Conservation (phyloP, 208 protist genomes). For the Crithidia acanthocephali region DNA sequence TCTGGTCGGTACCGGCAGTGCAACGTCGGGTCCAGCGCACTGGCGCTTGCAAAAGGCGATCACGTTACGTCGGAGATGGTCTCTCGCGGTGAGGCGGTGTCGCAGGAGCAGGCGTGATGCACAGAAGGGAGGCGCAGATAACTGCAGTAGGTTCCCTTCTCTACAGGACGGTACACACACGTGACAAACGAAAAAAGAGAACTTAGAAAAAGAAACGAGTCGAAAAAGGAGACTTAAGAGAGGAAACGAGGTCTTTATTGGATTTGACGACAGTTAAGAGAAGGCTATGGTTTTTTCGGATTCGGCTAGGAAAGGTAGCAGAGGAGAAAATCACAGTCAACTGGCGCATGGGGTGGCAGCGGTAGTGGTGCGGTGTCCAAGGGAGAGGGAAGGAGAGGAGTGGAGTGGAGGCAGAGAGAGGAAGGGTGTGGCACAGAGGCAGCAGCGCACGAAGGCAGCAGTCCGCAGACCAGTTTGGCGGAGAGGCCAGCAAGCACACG, state of each 20-base stretch:
- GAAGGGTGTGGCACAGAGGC: no score
- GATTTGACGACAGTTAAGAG: background rate
- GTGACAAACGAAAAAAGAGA: slow-evolving; percentile 18
- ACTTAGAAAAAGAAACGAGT: no score
- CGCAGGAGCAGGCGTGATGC: background rate
- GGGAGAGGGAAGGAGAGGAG: background rate
- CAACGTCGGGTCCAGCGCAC: background rate
- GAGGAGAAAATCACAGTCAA: slow-evolving; percentile 9
- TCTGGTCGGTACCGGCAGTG: background rate
- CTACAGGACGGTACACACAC: background rate
- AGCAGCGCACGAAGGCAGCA: no score
- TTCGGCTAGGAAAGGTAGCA: slow-evolving; percentile 16
- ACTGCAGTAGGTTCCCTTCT: background rate
- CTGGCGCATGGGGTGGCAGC: background rate
- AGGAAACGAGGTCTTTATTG: background rate
- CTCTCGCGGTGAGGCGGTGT: background rate
- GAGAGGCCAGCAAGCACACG: no score
- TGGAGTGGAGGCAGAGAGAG: background rate
- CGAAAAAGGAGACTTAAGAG: slow-evolving; percentile 8
- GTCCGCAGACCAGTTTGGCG: no score
- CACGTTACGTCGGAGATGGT: background rate
- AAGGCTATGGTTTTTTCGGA: background rate
- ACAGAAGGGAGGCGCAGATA: background rate
- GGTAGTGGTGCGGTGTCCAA: background rate
- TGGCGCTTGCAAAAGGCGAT: background rate